Base-by-base conservation (phyloP, 352 stramenopile species). In the Hyaloperonospora brassicae region DNA sequence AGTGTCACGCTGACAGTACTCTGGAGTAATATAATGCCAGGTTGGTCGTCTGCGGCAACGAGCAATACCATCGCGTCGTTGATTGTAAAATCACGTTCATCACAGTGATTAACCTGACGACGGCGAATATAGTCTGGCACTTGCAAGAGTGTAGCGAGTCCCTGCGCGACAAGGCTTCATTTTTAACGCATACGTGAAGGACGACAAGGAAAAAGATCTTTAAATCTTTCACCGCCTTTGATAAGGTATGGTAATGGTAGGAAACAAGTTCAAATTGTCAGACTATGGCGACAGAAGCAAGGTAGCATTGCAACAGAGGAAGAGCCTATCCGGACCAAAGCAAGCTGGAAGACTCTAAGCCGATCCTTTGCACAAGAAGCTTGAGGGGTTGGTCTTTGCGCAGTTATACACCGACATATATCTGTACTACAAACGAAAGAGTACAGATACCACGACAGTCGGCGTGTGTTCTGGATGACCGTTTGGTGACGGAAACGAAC, bases 11-110 rank as follows among this genome's bases (percentile, higher is more conserved):
- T 0, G 31, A 61, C 12, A 57, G 61, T 8, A 55, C 34, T 0
- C 38, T 73, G 2, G 48, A 67, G 11, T 34, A 52, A 0, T 57
- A 59, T 42, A 67, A 73, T 39, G 50, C 41, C 0, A 46, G 61
- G n/a, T 23, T 73, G 0, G 56, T 70, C 0, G 24, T 13, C 12
- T 49, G 25, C 7, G 13, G 44, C 12, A 43, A 45, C 8, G 5
- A 45, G 17, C n/a, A 25, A 25, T 44, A 13, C 3, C 39, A 44
- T 44, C 5, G 39, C 13, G n/a, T 44, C n/a, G n/a, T n/a, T 24
- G n/a, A 44, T 44, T 25, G 24, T 24, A 44, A 2, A 3, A 44
- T 44, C 14, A 24, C 39, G 14, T 44, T 44, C 1, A 44, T 13
- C 5, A n/a, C 39, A 44, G 39, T 44, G 14, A 44, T 44, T 2